Percentiles rank a stretch among this genome's conserved stretches.
These are phyloP conservation scores for Macrolepiota dolichaula DNA, from an alignment of 768 basidiomycete species.

Conservation along the genomic window DNA sequence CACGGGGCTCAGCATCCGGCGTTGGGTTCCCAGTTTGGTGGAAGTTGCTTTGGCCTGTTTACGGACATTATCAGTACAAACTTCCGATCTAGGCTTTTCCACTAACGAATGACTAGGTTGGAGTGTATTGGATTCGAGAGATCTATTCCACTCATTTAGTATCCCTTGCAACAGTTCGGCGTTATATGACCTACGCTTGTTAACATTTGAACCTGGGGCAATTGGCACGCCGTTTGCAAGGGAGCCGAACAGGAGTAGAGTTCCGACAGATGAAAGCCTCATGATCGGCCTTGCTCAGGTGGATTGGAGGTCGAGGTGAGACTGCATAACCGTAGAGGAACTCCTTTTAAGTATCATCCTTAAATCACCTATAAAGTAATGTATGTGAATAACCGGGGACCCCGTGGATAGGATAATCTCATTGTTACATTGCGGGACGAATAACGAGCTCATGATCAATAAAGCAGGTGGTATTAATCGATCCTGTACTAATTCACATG, in stretches of 20 bases:
- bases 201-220: not conserved
- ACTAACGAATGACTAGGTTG: not conserved
- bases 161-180: not conserved
- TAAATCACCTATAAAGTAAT: not conserved
- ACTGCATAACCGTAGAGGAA: too few species aligned
- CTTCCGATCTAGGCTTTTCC: not conserved
- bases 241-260: not conserved
- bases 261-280: not conserved
- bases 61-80: not conserved
- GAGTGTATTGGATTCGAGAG: not conserved
- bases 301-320: not conserved
- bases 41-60: not conserved
- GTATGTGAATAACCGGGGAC: not conserved
- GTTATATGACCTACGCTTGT: not conserved
- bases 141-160: not conserved
- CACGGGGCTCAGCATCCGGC: slow-evolving; percentile 1
- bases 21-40: not conserved
- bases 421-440: not conserved
- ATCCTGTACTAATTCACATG: not conserved
- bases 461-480: not conserved
- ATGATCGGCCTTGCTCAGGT: not conserved
- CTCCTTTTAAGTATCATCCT: not conserved
- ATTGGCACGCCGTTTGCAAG: not conserved
- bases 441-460: not conserved
- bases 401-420: not conserved